Conservation (phyloP, 2,329 filamentous ascomycete genomes). For the Penicillium sp. region DNA sequence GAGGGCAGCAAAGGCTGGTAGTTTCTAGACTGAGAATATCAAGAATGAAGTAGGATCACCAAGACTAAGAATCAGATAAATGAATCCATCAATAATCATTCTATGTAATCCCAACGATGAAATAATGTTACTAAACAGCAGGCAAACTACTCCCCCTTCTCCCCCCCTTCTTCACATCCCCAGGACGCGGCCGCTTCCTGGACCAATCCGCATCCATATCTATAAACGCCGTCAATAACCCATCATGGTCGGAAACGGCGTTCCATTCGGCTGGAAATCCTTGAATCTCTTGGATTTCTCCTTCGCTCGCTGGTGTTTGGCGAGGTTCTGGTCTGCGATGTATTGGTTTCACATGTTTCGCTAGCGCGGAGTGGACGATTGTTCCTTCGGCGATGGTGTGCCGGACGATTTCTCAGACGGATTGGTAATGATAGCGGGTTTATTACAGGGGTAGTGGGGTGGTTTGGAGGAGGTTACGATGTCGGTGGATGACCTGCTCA, state of each 20-base stretch:
- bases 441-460: constrained; percentile 31
- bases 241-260: constrained; percentile 60
- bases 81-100: neutral
- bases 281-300: constrained; percentile 56
- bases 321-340: constrained; percentile 54
- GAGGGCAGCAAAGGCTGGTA: neutral
- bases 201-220: constrained; percentile 61
- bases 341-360: constrained; percentile 50
- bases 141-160: neutral
- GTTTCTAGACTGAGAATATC: neutral
- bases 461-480: neutral
- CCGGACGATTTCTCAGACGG: constrained; percentile 58
- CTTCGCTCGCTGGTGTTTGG: constrained; percentile 59
- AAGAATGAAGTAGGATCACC: neutral
- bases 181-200: constrained; percentile 54
- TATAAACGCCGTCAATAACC: constrained; percentile 60
- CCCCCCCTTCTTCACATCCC: constrained; percentile 5
- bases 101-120: neutral
- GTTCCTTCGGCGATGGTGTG: constrained; percentile 58
- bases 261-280: constrained; percentile 52
- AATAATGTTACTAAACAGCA: neutral
- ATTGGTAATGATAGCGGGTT: constrained; percentile 54
- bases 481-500: neutral
- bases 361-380: constrained; percentile 59
- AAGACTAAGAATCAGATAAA: neutral